Base-by-base conservation (phyloP, 192 early-diverging fungal species). In the Dispira parvispora region DNA sequence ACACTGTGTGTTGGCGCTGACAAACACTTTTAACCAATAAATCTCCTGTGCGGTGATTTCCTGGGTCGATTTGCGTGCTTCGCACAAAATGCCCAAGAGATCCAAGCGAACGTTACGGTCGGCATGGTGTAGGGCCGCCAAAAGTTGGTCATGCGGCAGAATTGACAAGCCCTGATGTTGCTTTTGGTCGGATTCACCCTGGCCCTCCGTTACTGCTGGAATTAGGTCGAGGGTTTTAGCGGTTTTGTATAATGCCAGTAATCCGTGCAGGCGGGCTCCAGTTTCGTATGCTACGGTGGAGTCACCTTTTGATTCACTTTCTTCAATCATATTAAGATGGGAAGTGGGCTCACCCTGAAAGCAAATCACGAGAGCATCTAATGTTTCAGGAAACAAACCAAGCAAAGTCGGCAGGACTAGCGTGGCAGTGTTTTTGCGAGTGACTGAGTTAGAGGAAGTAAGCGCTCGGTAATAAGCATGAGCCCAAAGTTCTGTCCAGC, bases 51-150 rank as follows among this genome's bases (percentile, higher is more conserved):
- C 62, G 23, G 76, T 79, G 25, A 86, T 76, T 38, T 82, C 78
- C 11, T 78, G 75, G 0, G 84, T 79, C 18, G 80, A 74, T n/a
- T 84, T 80, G 52, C 80, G 72, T 3, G 87, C 80, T 62, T 92
- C 92, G 65, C 90, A 90, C 11, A 94, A 70, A 11, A 94, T 75
- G 5, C 87, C 87, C 20, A 91, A 66, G 4, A 85, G 84, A 55
- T 94, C 90, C 11, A 82, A 77, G 5, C 92, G 83, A 43, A 92
- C 76, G 25, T 82, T 78, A 49, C 68, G 64, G 61, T 90, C 89
- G 1, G 77, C 77, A 66, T 91, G 87, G 47, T 79, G 73, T 52
- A 89, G 82, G 2, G 88, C 85, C 10, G 74, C 67, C 42, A 73
- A 68, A 21, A 94, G 71, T 56, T 72, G 69, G 9, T 66, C n/a